Conservation (phyloP, 768 basidiomycete genomes). For the Tulasnella sp. region DNA sequence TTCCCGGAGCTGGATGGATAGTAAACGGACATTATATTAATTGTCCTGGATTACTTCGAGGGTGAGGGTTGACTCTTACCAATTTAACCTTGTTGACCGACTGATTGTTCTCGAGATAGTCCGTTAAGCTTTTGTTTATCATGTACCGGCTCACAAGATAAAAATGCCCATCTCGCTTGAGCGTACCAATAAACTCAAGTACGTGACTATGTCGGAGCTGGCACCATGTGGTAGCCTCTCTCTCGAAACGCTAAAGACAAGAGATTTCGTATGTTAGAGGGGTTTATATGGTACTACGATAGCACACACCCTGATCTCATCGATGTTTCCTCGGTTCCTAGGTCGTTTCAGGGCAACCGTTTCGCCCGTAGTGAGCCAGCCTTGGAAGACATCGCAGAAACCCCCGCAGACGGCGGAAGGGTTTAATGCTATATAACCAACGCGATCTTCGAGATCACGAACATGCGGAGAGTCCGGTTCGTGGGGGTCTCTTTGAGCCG, state of each 20-base stretch:
- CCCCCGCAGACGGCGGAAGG: neutral
- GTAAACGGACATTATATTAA: neutral
- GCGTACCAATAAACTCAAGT: neutral
- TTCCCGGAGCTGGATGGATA: neutral
- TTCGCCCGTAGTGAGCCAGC: neutral
- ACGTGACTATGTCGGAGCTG: neutral
- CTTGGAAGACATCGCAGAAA: neutral
- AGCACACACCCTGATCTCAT: neutral
- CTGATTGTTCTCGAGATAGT: neutral
- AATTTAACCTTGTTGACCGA: neutral
- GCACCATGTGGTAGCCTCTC: neutral
- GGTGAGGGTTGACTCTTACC: neutral
- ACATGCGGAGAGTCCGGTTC: neutral
- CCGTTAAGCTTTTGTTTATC: neutral
- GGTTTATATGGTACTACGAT: neutral
- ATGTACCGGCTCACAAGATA: neutral
- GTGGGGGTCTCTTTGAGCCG: neutral
- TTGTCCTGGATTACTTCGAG: neutral
- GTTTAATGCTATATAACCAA: neutral
- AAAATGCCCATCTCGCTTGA: neutral
- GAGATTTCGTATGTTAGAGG: neutral
- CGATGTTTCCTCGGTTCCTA: neutral
- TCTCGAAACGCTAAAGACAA: neutral
- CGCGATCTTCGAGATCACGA: neutral
- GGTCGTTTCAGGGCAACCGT: neutral